These are phyloP conservation scores for Leccinum obscurum DNA, from an alignment of 768 basidiomycete genomes.

Conservation along the genomic window DNA sequence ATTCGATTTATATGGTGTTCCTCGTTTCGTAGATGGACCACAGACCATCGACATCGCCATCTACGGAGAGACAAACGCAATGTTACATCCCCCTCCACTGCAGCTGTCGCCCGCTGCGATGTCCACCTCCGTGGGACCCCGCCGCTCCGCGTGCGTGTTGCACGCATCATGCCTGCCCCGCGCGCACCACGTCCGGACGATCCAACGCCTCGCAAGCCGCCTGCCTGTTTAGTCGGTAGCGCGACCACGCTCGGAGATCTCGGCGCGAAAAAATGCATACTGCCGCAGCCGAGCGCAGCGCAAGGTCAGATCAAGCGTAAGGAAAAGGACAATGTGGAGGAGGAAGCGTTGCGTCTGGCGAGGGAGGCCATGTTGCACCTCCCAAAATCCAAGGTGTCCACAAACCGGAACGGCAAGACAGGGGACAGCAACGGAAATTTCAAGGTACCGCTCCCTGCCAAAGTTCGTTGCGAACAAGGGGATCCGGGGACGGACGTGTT, in stretches of 20 bases:
- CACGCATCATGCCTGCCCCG: conserved; percentile 50
- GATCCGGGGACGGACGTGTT: conserved; percentile 32
- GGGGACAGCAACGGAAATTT: conserved; percentile 25
- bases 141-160: conserved; percentile 47
- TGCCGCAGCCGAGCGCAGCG: conserved; percentile 9
- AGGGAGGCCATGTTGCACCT: conserved; percentile 40
- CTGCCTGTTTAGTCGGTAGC: conserved; percentile 31
- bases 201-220: conserved; percentile 73
- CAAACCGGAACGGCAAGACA: conserved; percentile 8
- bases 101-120: conserved; percentile 12
- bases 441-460: conserved; percentile 51
- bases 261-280: conserved; percentile 26
- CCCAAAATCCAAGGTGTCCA: conserved; percentile 27
- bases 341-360: conserved; percentile 35
- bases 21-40: conserved; percentile 50
- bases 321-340: conserved; percentile 24
- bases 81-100: conserved; percentile 9
- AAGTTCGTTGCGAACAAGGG: conserved; percentile 18
- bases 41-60: conserved; percentile 69
- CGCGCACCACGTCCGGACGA: conserved; percentile 68
- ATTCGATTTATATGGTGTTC: neutral
- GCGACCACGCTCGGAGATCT: conserved; percentile 14
- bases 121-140: conserved; percentile 27
- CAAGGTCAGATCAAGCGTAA: conserved; percentile 14
- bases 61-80: conserved; percentile 39